These are phyloP conservation scores for Diutina sp. DNA, from an alignment of 1,139 yeast species.

Conservation along the genomic window DNA sequence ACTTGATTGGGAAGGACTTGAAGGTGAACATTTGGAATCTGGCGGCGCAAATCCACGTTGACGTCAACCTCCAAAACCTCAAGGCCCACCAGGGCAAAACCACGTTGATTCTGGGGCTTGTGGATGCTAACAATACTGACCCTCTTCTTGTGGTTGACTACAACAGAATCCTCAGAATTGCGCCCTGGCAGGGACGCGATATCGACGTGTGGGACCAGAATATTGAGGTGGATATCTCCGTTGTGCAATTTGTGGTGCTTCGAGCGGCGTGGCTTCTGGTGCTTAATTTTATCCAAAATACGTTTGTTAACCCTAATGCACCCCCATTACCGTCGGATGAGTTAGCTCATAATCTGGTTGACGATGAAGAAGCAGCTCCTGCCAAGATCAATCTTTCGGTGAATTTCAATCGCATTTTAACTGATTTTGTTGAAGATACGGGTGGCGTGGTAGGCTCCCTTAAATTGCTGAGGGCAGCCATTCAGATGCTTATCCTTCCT, in stretches of 20 bases:
- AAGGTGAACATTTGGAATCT: background rate
- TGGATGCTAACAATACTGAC: background rate
- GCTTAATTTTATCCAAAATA: slow-evolving; percentile 69
- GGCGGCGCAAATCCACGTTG: background rate
- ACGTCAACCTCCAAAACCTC: background rate
- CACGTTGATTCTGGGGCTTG: background rate
- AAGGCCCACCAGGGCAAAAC: background rate
- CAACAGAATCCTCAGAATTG: slow-evolving; percentile 45
- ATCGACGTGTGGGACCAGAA: slow-evolving; percentile 74
- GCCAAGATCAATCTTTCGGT: slow-evolving; percentile 63
- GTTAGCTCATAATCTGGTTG: slow-evolving; percentile 48
- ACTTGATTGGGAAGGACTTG: background rate
- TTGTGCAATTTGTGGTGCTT: slow-evolving; percentile 63
- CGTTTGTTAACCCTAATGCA: slow-evolving; percentile 76
- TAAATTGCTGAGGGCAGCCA: slow-evolving; percentile 60
- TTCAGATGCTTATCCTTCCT: slow-evolving; percentile 55
- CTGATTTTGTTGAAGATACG: slow-evolving; percentile 76
- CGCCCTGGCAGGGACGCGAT: slow-evolving; percentile 38
- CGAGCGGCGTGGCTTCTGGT: slow-evolving; percentile 70
- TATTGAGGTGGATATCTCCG: slow-evolving; percentile 64
- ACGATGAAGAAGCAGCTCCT: slow-evolving; percentile 46
- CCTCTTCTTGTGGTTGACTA: slow-evolving; percentile 33
- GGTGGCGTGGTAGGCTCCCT: slow-evolving; percentile 62
- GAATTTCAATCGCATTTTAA: slow-evolving; percentile 58
- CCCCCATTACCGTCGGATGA: slow-evolving; percentile 56